Evolutionary conservation across 2,329 filamentous ascomycete genomes (phyloP), one percentile per base, ranked within the genome.

Genomic region (Lecanicillium sp.): DNA sequence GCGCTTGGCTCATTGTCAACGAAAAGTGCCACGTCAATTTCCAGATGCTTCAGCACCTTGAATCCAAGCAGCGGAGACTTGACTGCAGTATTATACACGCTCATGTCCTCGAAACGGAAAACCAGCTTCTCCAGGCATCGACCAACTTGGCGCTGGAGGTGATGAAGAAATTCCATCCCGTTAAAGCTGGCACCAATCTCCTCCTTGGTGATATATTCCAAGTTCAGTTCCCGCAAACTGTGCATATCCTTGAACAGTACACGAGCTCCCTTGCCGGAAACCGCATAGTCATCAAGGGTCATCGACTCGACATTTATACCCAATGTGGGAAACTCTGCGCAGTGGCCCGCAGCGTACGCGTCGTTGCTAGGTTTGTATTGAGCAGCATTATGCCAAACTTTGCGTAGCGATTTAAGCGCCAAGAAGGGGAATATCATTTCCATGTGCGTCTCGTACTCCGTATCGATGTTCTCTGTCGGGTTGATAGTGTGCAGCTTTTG

Each of bases 401-500:
- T 20, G 7, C 18, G 35, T 17, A 41, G 9, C 4, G 40, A 37
- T 6, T 41, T 29, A 2, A 41, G 34, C 17, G 35, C 18, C 17
- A 41, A 6, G 13, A 41, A 41, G 13, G 40, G 40, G 17, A 41
- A 33, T 7, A 41, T 9, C 3, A 2, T 5, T 13, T 33, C 30
- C 20, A 41, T 17, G 13, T 17, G 5, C 4, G 11, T 17, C 4
- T 29, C 39, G 13, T 3, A 2, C 14, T 37, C 33, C 15, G 4
- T 4, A 11, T 17, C 17, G 9, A 41, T 7, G 12, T 29, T 17
- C 2, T 4, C 4, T 3, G n/a, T 25, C 1, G 28, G 20, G 3
- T 18, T 3, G 13, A 41, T 17, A 11, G 8, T 9, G 12, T 25
- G 34, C 11, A 41, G 17, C 15, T 30, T 34, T 4, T 36, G 34